Percentiles rank a stretch among this genome's conserved stretches.
Conservation (phyloP, 2,329 filamentous ascomycete genomes). For the Lizonia empirigonia region DNA sequence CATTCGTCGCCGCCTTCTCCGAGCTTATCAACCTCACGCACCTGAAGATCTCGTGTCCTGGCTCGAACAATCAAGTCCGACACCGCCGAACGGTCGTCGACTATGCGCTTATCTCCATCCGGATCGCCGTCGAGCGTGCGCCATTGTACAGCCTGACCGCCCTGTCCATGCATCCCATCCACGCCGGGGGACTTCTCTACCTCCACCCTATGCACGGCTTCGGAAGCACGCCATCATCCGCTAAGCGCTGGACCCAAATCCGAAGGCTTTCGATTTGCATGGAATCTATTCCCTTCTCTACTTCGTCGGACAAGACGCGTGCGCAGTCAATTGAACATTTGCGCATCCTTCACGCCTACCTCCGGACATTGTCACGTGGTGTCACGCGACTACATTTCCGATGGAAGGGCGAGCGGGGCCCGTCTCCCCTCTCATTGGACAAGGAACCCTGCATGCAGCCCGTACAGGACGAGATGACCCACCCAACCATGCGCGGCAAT, state of each 20-base stretch:
- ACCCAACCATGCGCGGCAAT: conserved; percentile 42
- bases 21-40: conserved; percentile 73
- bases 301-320: conserved; percentile 58
- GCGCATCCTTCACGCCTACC: conserved; percentile 75
- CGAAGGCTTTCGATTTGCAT: conserved; percentile 73
- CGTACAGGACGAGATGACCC: conserved; percentile 45
- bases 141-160: conserved; percentile 69
- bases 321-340: conserved; percentile 68
- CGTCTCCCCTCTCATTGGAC: conserved; percentile 72
- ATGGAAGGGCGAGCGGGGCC: conserved; percentile 75
- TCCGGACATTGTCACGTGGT: conserved; percentile 69
- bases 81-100: conserved; percentile 81
- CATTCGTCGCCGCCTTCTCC: conserved; percentile 77
- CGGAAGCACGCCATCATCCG: conserved; percentile 73
- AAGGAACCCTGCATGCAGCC: conserved; percentile 72
- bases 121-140: conserved; percentile 79
- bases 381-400: conserved; percentile 76
- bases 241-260: conserved; percentile 78
- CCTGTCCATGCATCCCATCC: conserved; percentile 74
- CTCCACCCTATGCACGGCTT: conserved; percentile 76
- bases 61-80: conserved; percentile 67
- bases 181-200: conserved; percentile 77
- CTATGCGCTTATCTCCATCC: conserved; percentile 85
- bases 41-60: conserved; percentile 76
- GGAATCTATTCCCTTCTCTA: conserved; percentile 68